Base-by-base conservation (phyloP, 2,329 filamentous ascomycete genomes). In the Penicillium sp. region DNA sequence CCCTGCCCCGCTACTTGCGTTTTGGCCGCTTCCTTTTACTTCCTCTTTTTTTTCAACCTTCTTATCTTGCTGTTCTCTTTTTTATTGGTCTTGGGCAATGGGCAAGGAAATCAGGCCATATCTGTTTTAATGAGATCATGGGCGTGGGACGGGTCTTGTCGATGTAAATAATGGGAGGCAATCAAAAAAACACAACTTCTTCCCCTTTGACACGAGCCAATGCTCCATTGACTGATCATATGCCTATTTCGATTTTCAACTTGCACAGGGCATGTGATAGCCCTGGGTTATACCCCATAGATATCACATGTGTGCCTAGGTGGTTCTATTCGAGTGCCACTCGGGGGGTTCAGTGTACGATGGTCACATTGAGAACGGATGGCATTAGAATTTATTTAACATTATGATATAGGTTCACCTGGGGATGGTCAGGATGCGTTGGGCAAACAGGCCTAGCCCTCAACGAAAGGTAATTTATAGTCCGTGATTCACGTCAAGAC, bases 111-210 rank as follows among this genome's bases (percentile, higher is more conserved):
- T 65, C 64, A 66, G 67, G 61, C 61, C 60, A 55, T 64, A 62
- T 60, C 60, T 59, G 58, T 60, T 68, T 65, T 71, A 71, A 72
- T 72, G 64, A 70, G 68, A 67, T 64, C 52, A 71, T 65, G 65
- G 62, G 63, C 63, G 63, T 58, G 64, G 59, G 62, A 59, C 60
- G 58, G 59, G 60, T 58, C 56, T 47, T 61, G 63, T 67, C 64
- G 65, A 66, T 71, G 68, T 71, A 71, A 68, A 71, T 71, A 69
- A 61, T 56, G 60, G 59, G 63, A 66, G 59, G 61, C 57, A 61
- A 59, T 61, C 55, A 49, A 48, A 47, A 47, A 55, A 53, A 57
- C 43, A 55, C 56, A 63, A 24, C 59, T 56, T 29, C 47, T 18
- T 18, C 52, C 57, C 44, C 49, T 45, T 42, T 14, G 27, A 24